Conservation (phyloP, 2,329 filamentous ascomycete species). For the Hypocreales sp. region DNA sequence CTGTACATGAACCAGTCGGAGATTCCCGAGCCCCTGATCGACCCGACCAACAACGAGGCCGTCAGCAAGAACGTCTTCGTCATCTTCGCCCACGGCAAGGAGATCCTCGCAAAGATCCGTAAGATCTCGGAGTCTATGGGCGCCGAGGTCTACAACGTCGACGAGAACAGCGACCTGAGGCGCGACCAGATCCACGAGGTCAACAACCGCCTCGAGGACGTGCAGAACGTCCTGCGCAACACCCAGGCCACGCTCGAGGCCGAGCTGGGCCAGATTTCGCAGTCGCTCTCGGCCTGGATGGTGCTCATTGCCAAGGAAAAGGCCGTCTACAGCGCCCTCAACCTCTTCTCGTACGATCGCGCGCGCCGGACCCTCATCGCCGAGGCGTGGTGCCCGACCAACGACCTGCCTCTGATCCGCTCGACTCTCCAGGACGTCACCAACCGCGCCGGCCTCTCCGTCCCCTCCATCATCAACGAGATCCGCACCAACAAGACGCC, state of each 20-base stretch:
- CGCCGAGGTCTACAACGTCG: constrained; percentile 89
- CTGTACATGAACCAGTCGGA: constrained; percentile 99
- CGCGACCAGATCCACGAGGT: constrained; percentile 96
- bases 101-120: constrained; percentile 95
- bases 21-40: constrained; percentile 83
- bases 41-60: constrained; percentile 83
- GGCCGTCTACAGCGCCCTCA: constrained; percentile 88
- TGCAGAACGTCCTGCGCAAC: constrained; percentile 84
- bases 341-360: constrained; percentile 92
- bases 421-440: constrained; percentile 93
- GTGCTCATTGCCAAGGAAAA: constrained; percentile 97
- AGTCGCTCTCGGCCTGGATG: constrained; percentile 91
- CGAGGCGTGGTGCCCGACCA: constrained; percentile 93
- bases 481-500: constrained; percentile 95
- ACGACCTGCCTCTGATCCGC: constrained; percentile 77
- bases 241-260: constrained; percentile 89
- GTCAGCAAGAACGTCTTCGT: constrained; percentile 97
- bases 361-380: constrained; percentile 92
- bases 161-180: constrained; percentile 91
- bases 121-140: constrained; percentile 98
- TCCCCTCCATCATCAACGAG: constrained; percentile 96
- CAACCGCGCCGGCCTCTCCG: constrained; percentile 86
- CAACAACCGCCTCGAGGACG: constrained; percentile 80
- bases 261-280: constrained; percentile 84
- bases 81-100: constrained; percentile 96